phyloP scores from a whole-genome alignment of 2,329 filamentous ascomycete genomes.

The Verticillium tricorpus region DNA sequence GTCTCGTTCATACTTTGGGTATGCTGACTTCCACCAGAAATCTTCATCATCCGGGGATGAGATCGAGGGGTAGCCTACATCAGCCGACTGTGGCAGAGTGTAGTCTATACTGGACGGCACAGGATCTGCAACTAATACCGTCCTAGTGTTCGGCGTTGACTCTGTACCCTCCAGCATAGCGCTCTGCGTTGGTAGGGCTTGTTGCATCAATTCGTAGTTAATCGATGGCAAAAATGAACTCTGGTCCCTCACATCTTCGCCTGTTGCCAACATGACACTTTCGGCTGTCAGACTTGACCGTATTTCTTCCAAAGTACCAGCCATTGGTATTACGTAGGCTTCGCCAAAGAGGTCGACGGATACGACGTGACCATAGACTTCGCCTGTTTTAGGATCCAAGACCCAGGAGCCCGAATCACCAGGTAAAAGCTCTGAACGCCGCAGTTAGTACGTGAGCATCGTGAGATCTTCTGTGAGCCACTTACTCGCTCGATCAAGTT shows the following conservation, averaged over 20 bases:
- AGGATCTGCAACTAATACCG: no score
- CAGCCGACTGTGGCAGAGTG: no score
- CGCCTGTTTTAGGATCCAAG: background rate
- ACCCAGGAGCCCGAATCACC: constrained; percentile 11
- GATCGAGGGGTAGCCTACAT: no score
- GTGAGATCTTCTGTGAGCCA: background rate
- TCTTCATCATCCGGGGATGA: no score
- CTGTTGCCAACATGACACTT: background rate
- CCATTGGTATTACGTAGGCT: background rate
- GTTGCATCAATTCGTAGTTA: no score
- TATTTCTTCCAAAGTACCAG: background rate
- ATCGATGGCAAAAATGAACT: no score
- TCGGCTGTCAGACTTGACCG: background rate
- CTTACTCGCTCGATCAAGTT: background rate
- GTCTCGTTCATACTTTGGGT: no score
- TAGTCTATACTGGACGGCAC: no score
- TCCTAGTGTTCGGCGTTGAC: no score
- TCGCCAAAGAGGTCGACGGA: constrained; percentile 7
- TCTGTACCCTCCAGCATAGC: no score
- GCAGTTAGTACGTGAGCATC: background rate
- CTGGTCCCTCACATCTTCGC: background rate
- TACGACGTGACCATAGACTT: constrained; percentile 7
- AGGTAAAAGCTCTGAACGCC: background rate
- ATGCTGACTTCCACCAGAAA: no score
- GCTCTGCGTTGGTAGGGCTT: no score